A percentile compares a stretch with the other conserved stretches of the same genome.
Evolutionary conservation across 192 early-diverging fungal genomes (phyloP).

Genomic region (Backusella morwellensis): DNA sequence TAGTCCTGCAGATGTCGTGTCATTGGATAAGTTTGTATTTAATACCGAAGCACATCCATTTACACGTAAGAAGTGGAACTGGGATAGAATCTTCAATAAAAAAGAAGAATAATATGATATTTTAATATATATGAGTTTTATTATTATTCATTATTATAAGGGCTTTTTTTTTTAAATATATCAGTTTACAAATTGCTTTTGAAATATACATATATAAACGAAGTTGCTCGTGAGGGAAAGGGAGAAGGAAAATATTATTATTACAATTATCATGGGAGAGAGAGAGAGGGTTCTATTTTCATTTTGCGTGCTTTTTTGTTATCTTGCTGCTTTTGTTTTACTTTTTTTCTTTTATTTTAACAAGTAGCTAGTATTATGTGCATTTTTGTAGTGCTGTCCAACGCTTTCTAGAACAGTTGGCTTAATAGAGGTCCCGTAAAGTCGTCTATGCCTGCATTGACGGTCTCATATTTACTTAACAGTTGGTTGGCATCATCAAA

Average conservation of each 20-base stretch:
- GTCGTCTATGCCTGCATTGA: conserved; percentile 19
- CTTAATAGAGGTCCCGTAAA: conserved; percentile 9
- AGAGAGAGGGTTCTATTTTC: no score
- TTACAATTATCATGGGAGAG: neutral
- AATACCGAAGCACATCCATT: conserved; percentile 75
- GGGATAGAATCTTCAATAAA: conserved; percentile 5
- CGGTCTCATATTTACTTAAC: conserved; percentile 17
- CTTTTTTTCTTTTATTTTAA: neutral
- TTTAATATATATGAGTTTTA: neutral
- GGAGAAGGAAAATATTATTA: neutral
- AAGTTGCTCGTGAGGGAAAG: neutral
- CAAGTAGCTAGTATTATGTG: neutral
- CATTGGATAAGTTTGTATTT: conserved; percentile 61
- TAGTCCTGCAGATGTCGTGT: conserved; percentile 48
- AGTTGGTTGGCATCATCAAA: neutral
- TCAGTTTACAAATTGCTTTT: neutral
- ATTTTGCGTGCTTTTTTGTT: no score
- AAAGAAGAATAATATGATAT: neutral
- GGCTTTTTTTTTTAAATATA: conserved; percentile 37
- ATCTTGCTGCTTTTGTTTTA: neutral
- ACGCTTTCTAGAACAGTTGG: conserved; percentile 7
- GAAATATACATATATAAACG: neutral
- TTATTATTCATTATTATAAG: neutral
- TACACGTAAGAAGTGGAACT: conserved; percentile 46
- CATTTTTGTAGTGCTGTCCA: neutral